Percentiles rank a stretch among this genome's conserved stretches.
phyloP scores from a whole-genome alignment of 169 alveolate genomes.

The Plasmodium gaboni region DNA sequence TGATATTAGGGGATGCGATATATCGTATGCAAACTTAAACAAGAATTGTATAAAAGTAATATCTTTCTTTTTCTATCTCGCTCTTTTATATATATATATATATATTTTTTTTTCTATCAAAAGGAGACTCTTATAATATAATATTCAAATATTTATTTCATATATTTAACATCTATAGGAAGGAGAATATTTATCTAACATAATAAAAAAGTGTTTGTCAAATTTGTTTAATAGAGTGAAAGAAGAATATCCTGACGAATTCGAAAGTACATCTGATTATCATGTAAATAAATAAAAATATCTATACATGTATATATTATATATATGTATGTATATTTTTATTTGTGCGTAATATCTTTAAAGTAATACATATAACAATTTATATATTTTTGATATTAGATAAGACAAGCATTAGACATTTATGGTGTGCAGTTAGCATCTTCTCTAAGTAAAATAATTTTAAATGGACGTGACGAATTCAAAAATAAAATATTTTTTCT shows the following conservation, averaged over 20 bases:
- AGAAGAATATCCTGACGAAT: constrained; percentile 51
- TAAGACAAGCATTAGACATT: constrained; percentile 71
- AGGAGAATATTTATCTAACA: constrained; percentile 61
- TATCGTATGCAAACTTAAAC: constrained; percentile 67
- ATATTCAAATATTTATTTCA: not conserved
- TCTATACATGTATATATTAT: not conserved
- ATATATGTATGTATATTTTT: not conserved
- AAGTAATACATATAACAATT: too few relatives aligned
- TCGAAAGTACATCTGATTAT: constrained; percentile 70
- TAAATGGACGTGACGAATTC: constrained; percentile 69
- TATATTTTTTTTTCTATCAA: too few relatives aligned
- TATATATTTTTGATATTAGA: constrained; percentile 21
- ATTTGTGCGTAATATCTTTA: too few relatives aligned
- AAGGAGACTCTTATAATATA: not conserved
- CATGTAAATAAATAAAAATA: constrained; percentile 38
- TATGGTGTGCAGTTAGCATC: constrained; percentile 75
- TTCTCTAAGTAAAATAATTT: constrained; percentile 75
- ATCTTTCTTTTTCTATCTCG: not conserved
- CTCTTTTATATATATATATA: not conserved
- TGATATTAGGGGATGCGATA: constrained; percentile 70
- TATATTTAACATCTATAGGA: constrained; percentile 50
- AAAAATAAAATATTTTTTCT: constrained; percentile 68
- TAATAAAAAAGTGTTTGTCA: constrained; percentile 40
- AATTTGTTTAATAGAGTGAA: constrained; percentile 48
- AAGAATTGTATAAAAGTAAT: constrained; percentile 66